A percentile compares a stretch with the other conserved stretches of the same genome.
These are phyloP conservation scores for Geranium incanum DNA, from an alignment of 441 rosid genomes.

Conservation along the genomic window DNA sequence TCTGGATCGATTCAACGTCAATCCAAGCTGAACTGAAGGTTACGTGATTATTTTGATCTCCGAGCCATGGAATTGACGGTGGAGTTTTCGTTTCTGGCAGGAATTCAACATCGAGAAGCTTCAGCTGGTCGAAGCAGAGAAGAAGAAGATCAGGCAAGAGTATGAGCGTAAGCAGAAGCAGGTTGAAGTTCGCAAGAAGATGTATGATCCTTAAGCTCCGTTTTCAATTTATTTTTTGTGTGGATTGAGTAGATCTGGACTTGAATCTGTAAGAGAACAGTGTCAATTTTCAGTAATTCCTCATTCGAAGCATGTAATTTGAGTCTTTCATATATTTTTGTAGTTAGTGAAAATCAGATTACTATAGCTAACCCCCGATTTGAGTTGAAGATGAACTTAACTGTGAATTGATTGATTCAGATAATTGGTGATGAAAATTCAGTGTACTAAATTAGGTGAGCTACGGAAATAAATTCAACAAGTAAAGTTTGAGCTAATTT, in stretches of 20 bases:
- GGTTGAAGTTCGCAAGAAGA: slow-evolving; percentile 70
- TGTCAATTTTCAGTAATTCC: background rate
- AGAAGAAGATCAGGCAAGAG: slow-evolving; percentile 64
- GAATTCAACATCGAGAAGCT: slow-evolving; percentile 88
- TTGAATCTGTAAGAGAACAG: background rate
- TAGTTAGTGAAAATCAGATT: background rate
- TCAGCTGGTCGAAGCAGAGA: slow-evolving; percentile 79
- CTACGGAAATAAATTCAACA: too few relatives aligned
- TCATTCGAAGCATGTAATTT: background rate
- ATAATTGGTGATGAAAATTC: background rate
- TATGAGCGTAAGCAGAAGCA: slow-evolving; percentile 89
- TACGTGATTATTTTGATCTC: background rate
- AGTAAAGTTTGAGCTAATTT: background rate
- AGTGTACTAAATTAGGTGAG: background rate
- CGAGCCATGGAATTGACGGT: background rate
- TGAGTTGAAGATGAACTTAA: background rate
- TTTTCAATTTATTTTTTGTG: background rate
- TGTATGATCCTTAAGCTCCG: slow-evolving; percentile 29
- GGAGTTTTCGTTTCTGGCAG: slow-evolving; percentile 25
- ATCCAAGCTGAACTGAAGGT: background rate
- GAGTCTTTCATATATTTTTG: too few relatives aligned
- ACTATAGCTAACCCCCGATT: too few relatives aligned
- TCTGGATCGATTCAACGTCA: background rate
- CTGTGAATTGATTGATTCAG: background rate
- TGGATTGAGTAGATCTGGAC: background rate